These are phyloP conservation scores for Tulasnella sp. DNA, from an alignment of 768 basidiomycete genomes.

Conservation along the genomic window DNA sequence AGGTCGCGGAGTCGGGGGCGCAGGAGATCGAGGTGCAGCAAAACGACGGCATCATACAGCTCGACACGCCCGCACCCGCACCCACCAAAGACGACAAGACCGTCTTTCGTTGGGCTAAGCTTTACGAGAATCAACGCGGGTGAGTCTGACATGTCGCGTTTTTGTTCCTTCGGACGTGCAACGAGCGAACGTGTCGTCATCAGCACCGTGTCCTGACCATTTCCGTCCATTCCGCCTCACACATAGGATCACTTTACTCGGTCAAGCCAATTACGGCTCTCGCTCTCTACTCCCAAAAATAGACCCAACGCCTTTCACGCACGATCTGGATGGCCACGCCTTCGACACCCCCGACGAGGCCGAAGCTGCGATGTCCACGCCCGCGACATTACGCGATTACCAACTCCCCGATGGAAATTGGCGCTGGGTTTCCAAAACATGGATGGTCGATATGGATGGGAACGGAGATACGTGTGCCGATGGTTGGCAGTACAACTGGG, in stretches of 20 bases:
- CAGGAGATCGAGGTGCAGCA: not conserved
- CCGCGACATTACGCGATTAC: slow-evolving; percentile 51
- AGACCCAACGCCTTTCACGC: slow-evolving; percentile 71
- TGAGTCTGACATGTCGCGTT: slow-evolving; percentile 34
- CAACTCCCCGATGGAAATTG: slow-evolving; percentile 76
- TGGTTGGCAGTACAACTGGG: slow-evolving; percentile 76
- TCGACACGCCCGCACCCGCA: not conserved
- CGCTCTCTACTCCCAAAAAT: slow-evolving; percentile 58
- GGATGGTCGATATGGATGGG: slow-evolving; percentile 88
- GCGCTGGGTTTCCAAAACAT: slow-evolving; percentile 73
- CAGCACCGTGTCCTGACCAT: slow-evolving; percentile 1
- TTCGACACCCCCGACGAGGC: slow-evolving; percentile 20
- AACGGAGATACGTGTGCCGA: slow-evolving; percentile 69
- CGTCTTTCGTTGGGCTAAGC: slow-evolving; percentile 65
- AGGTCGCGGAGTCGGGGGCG: not conserved
- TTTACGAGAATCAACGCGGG: slow-evolving; percentile 86
- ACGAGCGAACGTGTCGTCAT: not conserved
- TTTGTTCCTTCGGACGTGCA: not conserved
- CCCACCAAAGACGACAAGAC: not conserved
- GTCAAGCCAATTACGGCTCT: slow-evolving; percentile 65
- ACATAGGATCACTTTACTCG: slow-evolving; percentile 60
- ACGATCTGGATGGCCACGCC: slow-evolving; percentile 40
- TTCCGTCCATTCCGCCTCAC: not conserved
- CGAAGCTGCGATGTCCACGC: slow-evolving; percentile 24
- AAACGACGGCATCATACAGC: not conserved